These are phyloP conservation scores for Pluteus cervinus DNA, from an alignment of 768 basidiomycete species.

Conservation along the genomic window DNA sequence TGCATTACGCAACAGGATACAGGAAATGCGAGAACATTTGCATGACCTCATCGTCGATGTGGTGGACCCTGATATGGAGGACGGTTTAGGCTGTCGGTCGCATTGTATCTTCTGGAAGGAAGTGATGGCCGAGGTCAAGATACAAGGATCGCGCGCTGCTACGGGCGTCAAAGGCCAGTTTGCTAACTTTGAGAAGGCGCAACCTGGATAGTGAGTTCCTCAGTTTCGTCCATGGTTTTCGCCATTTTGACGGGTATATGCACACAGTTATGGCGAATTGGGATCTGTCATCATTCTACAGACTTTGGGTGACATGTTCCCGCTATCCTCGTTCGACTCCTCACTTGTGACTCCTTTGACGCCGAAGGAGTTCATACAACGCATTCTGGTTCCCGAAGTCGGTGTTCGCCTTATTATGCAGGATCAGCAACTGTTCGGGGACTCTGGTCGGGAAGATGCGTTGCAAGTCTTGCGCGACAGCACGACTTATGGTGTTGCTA, in stretches of 20 bases:
- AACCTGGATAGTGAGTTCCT: conserved; percentile 79
- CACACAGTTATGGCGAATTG: conserved; percentile 76
- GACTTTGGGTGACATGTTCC: conserved; percentile 70
- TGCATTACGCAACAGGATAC: conserved; percentile 45
- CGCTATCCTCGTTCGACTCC: conserved; percentile 50
- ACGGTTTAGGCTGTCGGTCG: conserved; percentile 16
- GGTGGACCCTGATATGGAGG: conserved; percentile 15
- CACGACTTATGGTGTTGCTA: conserved; percentile 75
- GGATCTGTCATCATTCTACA: conserved; percentile 80
- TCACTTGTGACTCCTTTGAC: conserved; percentile 58
- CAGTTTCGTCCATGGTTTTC: neutral
- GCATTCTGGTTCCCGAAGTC: conserved; percentile 87
- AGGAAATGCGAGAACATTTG: conserved; percentile 40
- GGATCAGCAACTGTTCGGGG: conserved; percentile 48
- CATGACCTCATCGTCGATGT: conserved; percentile 47
- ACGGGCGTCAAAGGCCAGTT: conserved; percentile 72
- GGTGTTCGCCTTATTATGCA: conserved; percentile 77
- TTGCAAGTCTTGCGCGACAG: conserved; percentile 65
- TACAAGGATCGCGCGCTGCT: conserved; percentile 59
- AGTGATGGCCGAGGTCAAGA: conserved; percentile 52
- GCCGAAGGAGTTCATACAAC: conserved; percentile 70
- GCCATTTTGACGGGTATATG: neutral
- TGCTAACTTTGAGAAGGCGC: conserved; percentile 71
- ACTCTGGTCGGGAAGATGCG: conserved; percentile 36
- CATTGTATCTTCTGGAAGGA: conserved; percentile 64